Evolutionary conservation across 129 eudicot genomes (phyloP).

Genomic region (Ambrosia trifida): DNA sequence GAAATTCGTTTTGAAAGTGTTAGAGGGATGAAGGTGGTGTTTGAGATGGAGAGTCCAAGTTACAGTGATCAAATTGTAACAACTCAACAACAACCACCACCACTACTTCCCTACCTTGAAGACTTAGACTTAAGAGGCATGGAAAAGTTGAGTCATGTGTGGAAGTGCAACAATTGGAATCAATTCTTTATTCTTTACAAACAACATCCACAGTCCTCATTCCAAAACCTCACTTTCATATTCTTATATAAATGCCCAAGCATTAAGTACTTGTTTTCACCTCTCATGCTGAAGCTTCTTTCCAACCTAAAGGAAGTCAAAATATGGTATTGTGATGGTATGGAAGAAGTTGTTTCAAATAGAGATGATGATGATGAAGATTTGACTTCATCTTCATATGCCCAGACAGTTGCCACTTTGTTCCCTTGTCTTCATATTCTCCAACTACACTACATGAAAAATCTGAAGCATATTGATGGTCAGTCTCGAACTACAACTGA

Average conservation of each 20-base stretch:
- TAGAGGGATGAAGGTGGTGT: neutral
- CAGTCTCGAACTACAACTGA: no score
- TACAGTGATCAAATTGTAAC: neutral
- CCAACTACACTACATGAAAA: neutral
- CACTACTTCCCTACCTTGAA: slow-evolving; percentile 3
- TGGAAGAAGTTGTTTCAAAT: no score
- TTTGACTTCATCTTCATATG: neutral
- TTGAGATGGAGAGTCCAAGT: neutral
- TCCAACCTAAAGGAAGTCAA: no score
- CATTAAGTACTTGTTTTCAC: neutral
- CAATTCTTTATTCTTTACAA: neutral
- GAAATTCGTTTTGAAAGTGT: neutral
- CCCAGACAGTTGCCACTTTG: neutral
- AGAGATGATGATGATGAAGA: neutral
- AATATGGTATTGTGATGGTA: no score
- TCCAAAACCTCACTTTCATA: neutral
- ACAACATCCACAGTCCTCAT: neutral
- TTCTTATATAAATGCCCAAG: neutral
- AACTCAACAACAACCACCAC: neutral
- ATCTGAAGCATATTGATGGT: neutral
- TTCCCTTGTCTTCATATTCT: neutral
- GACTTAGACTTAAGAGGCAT: neutral
- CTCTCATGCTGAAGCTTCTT: no score
- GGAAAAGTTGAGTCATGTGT: neutral
- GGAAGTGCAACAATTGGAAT: neutral